Conservation (phyloP, 2,329 filamentous ascomycete species). For the Cryoendolithus antarcticus region DNA sequence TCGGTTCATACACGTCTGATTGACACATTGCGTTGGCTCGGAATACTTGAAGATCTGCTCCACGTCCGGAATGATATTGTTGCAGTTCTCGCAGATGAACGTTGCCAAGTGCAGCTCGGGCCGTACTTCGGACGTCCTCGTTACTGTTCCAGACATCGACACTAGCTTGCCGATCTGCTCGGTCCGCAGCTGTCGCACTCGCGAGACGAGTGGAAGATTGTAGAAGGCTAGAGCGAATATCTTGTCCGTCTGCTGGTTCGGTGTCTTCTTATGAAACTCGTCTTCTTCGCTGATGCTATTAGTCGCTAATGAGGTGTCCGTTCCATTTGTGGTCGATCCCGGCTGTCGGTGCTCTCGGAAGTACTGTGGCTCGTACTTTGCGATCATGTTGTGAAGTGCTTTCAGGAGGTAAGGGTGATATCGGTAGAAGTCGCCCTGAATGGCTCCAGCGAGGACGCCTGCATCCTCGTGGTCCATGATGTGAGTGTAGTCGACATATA, state of each 20-base stretch:
- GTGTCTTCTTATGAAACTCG: conserved; percentile 55
- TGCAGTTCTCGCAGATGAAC: conserved; percentile 82
- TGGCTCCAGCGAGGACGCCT: conserved; percentile 69
- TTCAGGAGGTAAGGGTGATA: conserved; percentile 85
- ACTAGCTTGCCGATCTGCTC: conserved; percentile 83
- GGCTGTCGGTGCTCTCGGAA: conserved; percentile 86
- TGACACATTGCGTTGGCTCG: conserved; percentile 91
- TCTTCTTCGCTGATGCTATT: conserved; percentile 49
- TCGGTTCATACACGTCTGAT: conserved; percentile 74
- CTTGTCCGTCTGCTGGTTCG: conserved; percentile 93
- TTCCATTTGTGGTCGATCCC: conserved; percentile 56
- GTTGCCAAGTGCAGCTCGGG: conserved; percentile 87
- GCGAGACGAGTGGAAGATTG: conserved; percentile 76
- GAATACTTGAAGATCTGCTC: conserved; percentile 98
- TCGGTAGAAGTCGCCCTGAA: conserved; percentile 85
- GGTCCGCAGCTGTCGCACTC: conserved; percentile 75
- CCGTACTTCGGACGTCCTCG: conserved; percentile 89
- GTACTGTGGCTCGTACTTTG: conserved; percentile 87
- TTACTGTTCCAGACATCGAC: conserved; percentile 94
- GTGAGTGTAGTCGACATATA: conserved; percentile 82
- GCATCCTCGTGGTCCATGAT: conserved; percentile 58
- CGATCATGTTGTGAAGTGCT: conserved; percentile 82
- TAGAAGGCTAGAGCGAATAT: conserved; percentile 89
- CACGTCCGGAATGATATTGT: conserved; percentile 72
- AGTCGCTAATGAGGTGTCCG: conserved; percentile 44